Conservation (phyloP, 495 filamentous ascomycete genomes). For the Annulohypoxylon maeteangense region DNA sequence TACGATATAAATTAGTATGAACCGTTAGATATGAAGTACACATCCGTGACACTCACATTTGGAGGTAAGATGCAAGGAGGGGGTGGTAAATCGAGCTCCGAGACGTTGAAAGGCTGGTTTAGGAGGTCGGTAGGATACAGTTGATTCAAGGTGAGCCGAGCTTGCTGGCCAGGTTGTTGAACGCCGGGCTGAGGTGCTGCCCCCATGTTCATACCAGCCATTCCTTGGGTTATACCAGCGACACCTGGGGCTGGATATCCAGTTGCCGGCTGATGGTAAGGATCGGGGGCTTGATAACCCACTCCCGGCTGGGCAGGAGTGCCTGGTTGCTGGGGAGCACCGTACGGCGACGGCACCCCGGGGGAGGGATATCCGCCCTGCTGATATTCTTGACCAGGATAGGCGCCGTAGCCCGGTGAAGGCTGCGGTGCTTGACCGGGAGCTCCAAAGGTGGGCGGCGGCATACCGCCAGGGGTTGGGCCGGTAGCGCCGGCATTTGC, state of each 20-base stretch:
- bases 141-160: slow-evolving; percentile 77
- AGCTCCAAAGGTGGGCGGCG: slow-evolving; percentile 39
- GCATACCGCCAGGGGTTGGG: slow-evolving; percentile 46
- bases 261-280: slow-evolving; percentile 69
- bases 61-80: slow-evolving; percentile 91
- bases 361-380: slow-evolving; percentile 63
- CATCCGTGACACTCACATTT: slow-evolving; percentile 76
- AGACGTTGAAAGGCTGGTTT: slow-evolving; percentile 90
- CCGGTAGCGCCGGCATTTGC: slow-evolving; percentile 78
- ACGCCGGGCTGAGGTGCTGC: slow-evolving; percentile 61
- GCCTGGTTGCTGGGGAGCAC: slow-evolving; percentile 59
- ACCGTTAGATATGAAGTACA: not conserved
- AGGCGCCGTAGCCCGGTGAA: slow-evolving; percentile 64
- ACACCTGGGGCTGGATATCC: slow-evolving; percentile 66
- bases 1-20: slow-evolving; percentile 47
- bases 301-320: slow-evolving; percentile 52
- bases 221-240: slow-evolving; percentile 80
- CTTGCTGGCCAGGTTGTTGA: slow-evolving; percentile 65
- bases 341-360: slow-evolving; percentile 60
- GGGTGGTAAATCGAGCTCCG: slow-evolving; percentile 90
- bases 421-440: slow-evolving; percentile 51
- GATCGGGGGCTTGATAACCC: slow-evolving; percentile 73
- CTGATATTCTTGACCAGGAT: slow-evolving; percentile 70
- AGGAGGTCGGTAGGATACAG: slow-evolving; percentile 92
- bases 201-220: slow-evolving; percentile 81